phyloP scores from a whole-genome alignment of 1,139 yeast genomes.

The Blastobotrys petasosporus region DNA sequence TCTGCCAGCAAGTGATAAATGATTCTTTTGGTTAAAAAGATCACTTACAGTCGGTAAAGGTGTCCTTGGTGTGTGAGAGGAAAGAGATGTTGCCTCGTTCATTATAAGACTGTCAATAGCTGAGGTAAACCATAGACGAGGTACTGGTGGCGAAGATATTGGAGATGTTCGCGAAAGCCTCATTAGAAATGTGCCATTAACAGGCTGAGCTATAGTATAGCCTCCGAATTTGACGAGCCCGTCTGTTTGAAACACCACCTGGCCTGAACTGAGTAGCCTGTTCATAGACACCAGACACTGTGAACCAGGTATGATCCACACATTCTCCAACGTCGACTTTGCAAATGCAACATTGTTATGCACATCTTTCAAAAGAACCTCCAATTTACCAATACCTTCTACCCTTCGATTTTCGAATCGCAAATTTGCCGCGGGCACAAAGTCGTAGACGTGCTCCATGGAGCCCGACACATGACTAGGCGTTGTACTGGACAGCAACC shows the following conservation, averaged over 20 bases:
- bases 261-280: slow-evolving; percentile 6
- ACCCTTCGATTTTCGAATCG: background rate
- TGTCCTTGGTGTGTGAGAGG: no score
- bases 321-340: slow-evolving; percentile 7
- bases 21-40: no score
- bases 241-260: background rate
- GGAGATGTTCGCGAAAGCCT: slow-evolving; percentile 6
- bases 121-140: background rate
- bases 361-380: slow-evolving; percentile 3
- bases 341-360: slow-evolving; percentile 3
- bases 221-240: slow-evolving; percentile 5
- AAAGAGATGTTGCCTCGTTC: no score
- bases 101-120: no score
- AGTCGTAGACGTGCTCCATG: slow-evolving; percentile 4
- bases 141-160: slow-evolving; percentile 8
- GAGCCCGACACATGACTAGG: slow-evolving; percentile 3
- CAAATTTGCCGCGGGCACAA: background rate
- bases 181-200: slow-evolving; percentile 8
- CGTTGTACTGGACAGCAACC: slow-evolving; percentile 6
- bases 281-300: slow-evolving; percentile 1
- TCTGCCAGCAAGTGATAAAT: no score
- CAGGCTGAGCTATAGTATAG: slow-evolving; percentile 4
- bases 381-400: slow-evolving; percentile 8
- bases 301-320: slow-evolving; percentile 5
- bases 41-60: no score